These are phyloP conservation scores for Coccomyxa sp. DNA, from an alignment of 139 green algal genomes.

Conservation along the genomic window DNA sequence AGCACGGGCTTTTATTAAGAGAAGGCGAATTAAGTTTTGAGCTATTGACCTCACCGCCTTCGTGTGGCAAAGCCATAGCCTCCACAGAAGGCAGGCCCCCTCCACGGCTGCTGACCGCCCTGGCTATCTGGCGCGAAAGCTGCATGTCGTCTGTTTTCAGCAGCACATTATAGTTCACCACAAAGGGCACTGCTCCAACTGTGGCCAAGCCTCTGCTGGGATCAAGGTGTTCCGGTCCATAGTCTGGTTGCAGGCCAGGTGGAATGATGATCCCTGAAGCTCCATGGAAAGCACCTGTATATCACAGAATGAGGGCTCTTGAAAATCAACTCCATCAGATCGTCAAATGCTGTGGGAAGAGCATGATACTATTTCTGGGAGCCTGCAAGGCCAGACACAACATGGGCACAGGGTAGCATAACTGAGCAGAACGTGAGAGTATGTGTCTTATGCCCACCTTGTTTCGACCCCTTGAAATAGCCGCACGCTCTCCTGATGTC, in stretches of 20 bases:
- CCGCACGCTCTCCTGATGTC: constrained; percentile 46
- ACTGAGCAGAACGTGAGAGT: too few relatives aligned
- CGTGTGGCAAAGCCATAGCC: constrained; percentile 71
- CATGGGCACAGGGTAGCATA: too few relatives aligned
- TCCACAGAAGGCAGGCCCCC: constrained; percentile 63
- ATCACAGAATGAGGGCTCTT: too few relatives aligned
- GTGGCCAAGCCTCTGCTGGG: constrained; percentile 38
- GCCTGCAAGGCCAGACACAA: too few relatives aligned
- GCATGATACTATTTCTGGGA: too few relatives aligned
- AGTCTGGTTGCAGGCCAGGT: constrained; percentile 12
- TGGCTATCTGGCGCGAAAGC: constrained; percentile 41
- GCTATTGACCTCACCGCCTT: constrained; percentile 4
- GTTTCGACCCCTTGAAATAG: constrained; percentile 27
- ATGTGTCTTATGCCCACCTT: background rate
- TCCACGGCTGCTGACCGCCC: constrained; percentile 55
- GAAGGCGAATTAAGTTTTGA: too few relatives aligned
- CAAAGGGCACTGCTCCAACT: constrained; percentile 63
- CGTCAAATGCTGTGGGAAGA: too few relatives aligned
- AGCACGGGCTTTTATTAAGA: too few relatives aligned
- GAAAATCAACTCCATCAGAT: too few relatives aligned
- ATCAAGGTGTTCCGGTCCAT: constrained; percentile 19
- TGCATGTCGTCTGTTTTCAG: constrained; percentile 30
- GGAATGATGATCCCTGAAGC: too few relatives aligned
- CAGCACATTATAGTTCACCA: constrained; percentile 82
- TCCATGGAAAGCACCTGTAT: too few relatives aligned